Evolutionary conservation across 225 moss, liverwort and hornwort genomes (phyloP).

Genomic region (Rhytidiadelphus loreus): DNA sequence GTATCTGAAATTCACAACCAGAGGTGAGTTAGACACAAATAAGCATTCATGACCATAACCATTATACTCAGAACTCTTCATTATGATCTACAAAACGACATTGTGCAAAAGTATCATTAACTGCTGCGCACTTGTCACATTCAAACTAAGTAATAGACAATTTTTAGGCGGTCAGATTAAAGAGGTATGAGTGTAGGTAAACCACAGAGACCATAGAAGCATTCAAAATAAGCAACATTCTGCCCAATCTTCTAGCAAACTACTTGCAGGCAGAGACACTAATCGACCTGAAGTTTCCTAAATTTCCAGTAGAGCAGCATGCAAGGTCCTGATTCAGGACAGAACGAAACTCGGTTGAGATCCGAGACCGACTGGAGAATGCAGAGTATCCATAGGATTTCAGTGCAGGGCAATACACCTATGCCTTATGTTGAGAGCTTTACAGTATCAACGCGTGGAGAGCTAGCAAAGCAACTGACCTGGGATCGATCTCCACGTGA

Average conservation of each 20-base stretch:
- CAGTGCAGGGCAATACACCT: background rate
- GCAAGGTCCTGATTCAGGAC: background rate
- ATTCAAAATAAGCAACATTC: background rate
- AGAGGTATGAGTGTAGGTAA: too few species aligned
- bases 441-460: background rate
- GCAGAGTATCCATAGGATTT: background rate
- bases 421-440: background rate
- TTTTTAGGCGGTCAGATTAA: background rate
- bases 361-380: background rate
- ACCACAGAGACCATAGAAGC: background rate
- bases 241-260: background rate
- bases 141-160: background rate
- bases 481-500: constrained; percentile 61
- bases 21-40: background rate
- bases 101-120: background rate
- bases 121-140: background rate
- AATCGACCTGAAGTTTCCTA: background rate
- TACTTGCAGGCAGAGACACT: background rate
- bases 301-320: background rate
- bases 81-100: background rate
- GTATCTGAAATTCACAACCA: constrained; percentile 24
- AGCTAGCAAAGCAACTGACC: constrained; percentile 15
- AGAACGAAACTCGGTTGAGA: background rate
- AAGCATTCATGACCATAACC: background rate
- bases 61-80: background rate